These are phyloP conservation scores for Neobulgaria alba DNA, from an alignment of 2,329 filamentous ascomycete genomes.

Conservation along the genomic window DNA sequence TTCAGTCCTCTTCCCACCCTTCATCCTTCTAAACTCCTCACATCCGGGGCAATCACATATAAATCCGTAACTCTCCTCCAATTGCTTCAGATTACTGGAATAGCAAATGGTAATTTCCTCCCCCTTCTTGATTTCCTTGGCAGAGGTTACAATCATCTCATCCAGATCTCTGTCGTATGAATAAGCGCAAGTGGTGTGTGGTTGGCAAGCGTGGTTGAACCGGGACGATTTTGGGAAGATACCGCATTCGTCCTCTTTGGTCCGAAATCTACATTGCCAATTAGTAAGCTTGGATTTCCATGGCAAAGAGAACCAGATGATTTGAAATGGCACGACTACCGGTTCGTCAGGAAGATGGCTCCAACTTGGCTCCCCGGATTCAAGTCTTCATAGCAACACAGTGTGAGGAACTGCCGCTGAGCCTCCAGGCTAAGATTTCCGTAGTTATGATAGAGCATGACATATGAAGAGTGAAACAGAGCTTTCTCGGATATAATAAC, in stretches of 20 bases:
- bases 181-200: slow-evolving; percentile 37
- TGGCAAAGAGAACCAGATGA: neutral
- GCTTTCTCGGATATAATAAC: slow-evolving; percentile 22
- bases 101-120: slow-evolving; percentile 46
- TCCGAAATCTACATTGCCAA: slow-evolving; percentile 13
- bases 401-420: slow-evolving; percentile 12
- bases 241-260: slow-evolving; percentile 17
- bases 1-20: no score
- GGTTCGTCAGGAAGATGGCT: slow-evolving; percentile 26
- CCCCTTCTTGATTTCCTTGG: slow-evolving; percentile 32
- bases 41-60: slow-evolving; percentile 43
- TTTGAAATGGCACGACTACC: slow-evolving; percentile 14
- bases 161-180: slow-evolving; percentile 22
- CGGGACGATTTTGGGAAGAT: slow-evolving; percentile 45
- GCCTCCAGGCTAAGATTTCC: slow-evolving; percentile 16
- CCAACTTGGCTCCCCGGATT: slow-evolving; percentile 7
- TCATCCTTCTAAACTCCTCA: no score
- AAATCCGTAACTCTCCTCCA: slow-evolving; percentile 43
- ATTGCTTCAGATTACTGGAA: slow-evolving; percentile 29
- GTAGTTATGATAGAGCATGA: slow-evolving; percentile 13
- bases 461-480: slow-evolving; percentile 14
- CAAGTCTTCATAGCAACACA: slow-evolving; percentile 14
- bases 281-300: slow-evolving; percentile 2
- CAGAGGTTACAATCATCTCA: slow-evolving; percentile 36
- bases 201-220: slow-evolving; percentile 50